Conservation (phyloP, 805 yeast genomes). For the Pichia kluyveri region DNA sequence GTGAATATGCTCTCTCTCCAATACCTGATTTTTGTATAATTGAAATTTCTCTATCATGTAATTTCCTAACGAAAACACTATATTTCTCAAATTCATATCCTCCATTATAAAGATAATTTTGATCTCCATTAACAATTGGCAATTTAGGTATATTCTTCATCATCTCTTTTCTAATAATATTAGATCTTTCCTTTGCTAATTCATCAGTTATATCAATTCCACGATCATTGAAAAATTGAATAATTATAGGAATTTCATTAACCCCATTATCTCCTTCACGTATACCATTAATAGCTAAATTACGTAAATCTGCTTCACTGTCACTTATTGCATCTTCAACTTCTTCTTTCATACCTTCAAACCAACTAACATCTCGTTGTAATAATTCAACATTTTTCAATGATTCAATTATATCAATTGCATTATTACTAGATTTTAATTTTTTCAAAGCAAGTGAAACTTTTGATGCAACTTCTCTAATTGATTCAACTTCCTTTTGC, state of each 20-base stretch:
- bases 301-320: conserved; percentile 37
- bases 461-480: conserved; percentile 34
- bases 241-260: conserved; percentile 21
- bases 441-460: conserved; percentile 10
- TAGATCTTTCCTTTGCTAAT: conserved; percentile 34
- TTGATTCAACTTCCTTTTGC: not conserved
- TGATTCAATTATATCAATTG: conserved; percentile 27
- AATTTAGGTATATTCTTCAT: conserved; percentile 35
- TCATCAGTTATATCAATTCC: conserved; percentile 22
- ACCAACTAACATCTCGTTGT: conserved; percentile 32
- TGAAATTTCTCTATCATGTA: not conserved
- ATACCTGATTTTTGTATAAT: not conserved
- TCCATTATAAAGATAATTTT: conserved; percentile 24
- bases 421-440: conserved; percentile 12
- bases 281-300: not conserved
- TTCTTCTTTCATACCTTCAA: conserved; percentile 59
- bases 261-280: conserved; percentile 19
- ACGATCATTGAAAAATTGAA: conserved; percentile 31
- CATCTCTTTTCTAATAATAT: conserved; percentile 29
- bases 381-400: conserved; percentile 7
- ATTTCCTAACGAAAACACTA: conserved; percentile 4
- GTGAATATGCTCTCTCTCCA: conserved; percentile 8
- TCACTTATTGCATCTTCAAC: conserved; percentile 45
- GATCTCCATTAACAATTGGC: conserved; percentile 21
- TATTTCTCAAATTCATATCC: conserved; percentile 6